Percentiles rank a stretch among this genome's conserved stretches.
Evolutionary conservation across 129 eudicot genomes (phyloP).

Genomic region (Artemisia argyi): DNA sequence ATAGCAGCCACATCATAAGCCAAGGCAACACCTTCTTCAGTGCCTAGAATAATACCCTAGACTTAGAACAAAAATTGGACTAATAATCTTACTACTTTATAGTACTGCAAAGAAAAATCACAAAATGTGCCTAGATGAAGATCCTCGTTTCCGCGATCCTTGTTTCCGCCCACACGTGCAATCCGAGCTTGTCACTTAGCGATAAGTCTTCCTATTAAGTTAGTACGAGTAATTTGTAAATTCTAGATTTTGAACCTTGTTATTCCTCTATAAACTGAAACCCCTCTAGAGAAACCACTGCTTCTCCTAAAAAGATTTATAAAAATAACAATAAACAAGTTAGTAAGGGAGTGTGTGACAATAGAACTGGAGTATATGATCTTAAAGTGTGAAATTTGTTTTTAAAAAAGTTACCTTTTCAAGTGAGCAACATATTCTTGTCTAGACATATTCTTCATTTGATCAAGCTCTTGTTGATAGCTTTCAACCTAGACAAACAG

Average conservation of each 20-base stretch:
- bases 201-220: not conserved
- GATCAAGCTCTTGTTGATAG: constrained; percentile 74
- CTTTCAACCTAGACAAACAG: constrained; percentile 63
- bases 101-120: constrained; percentile 32
- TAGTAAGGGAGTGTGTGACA: not conserved
- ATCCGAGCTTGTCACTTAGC: constrained; percentile 93
- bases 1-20: constrained; percentile 92
- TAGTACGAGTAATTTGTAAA: not conserved
- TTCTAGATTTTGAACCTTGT: constrained; percentile 58
- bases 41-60: constrained; percentile 43
- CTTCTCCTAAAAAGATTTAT: constrained; percentile 56
- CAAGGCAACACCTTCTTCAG: constrained; percentile 97
- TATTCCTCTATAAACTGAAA: constrained; percentile 90
- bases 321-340: not conserved
- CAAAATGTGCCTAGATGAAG: constrained; percentile 91
- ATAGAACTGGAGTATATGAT: not conserved
- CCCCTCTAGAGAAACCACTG: constrained; percentile 95
- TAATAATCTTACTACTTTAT: not conserved
- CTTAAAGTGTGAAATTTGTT: not conserved
- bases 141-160: constrained; percentile 70
- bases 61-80: not conserved
- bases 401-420: constrained; percentile 50
- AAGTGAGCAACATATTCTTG: constrained; percentile 96
- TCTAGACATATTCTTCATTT: constrained; percentile 90
- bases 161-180: constrained; percentile 89